phyloP scores from a whole-genome alignment of 2,329 filamentous ascomycete species.

The Stenocarpella maydis region DNA sequence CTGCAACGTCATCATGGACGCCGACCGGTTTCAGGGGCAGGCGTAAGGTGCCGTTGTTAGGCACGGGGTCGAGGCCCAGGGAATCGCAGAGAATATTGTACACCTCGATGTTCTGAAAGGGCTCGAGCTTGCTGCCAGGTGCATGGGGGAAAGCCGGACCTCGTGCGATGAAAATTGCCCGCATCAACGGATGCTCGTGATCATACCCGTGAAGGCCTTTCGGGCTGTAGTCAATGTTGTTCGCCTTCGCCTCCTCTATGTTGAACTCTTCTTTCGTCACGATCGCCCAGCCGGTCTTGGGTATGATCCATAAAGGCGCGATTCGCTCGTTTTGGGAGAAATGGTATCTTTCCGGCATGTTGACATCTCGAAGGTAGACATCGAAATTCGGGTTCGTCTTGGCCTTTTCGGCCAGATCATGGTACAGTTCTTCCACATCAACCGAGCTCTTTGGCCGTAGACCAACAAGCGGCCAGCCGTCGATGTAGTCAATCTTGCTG shows the following conservation, averaged over 20 bases:
- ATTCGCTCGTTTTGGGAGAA: constrained; percentile 90
- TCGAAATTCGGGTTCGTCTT: constrained; percentile 76
- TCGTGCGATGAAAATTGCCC: constrained; percentile 91
- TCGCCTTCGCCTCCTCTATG: constrained; percentile 70
- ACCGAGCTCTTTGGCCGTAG: constrained; percentile 77
- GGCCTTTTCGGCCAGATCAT: constrained; percentile 63
- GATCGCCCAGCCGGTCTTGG: constrained; percentile 91
- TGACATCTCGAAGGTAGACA: constrained; percentile 83
- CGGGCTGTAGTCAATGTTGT: constrained; percentile 76
- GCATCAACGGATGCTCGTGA: constrained; percentile 92
- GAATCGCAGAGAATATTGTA: constrained; percentile 96
- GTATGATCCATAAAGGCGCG: constrained; percentile 93
- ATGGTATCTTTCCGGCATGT: constrained; percentile 94
- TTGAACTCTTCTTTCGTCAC: constrained; percentile 83
- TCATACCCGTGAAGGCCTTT: constrained; percentile 94
- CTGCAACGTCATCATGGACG: constrained; percentile 62
- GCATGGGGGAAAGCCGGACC: constrained; percentile 91
- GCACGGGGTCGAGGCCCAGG: constrained; percentile 73
- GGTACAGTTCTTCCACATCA: constrained; percentile 74
- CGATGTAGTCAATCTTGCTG: constrained; percentile 78
- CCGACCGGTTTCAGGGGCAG: constrained; percentile 73
- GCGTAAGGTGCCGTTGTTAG: constrained; percentile 88
- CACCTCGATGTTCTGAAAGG: constrained; percentile 92
- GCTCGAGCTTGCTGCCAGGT: constrained; percentile 79
- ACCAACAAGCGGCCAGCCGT: constrained; percentile 94